A percentile compares a stretch with the other conserved stretches of the same genome.
Conservation (phyloP, 2,329 filamentous ascomycete species). For the Thermoascus crustaceus region DNA sequence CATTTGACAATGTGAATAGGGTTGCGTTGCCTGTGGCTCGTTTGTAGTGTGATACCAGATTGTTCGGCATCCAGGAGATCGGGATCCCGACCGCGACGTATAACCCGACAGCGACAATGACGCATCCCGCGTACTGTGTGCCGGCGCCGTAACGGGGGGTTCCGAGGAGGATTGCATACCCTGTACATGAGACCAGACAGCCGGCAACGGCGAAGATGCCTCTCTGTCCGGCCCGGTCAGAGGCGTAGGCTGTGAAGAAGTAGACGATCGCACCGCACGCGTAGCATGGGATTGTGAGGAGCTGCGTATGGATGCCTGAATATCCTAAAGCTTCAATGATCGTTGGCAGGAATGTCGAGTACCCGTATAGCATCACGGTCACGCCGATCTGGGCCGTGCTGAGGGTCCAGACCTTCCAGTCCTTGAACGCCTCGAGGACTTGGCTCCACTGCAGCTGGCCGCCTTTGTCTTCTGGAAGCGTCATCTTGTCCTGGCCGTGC, state of each 20-base stretch:
- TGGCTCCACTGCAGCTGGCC: conserved; percentile 8
- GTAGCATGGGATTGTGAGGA: conserved; percentile 13
- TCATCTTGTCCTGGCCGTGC: background rate
- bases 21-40: background rate
- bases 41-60: background rate
- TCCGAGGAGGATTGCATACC: background rate
- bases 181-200: background rate
- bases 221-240: background rate
- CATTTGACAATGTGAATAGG: background rate
- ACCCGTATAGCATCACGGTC: conserved; percentile 3
- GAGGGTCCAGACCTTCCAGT: conserved; percentile 9
- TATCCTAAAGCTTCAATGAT: conserved; percentile 15
- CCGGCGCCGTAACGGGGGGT: background rate
- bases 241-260: background rate
- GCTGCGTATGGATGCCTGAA: conserved; percentile 11
- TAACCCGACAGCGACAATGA: background rate
- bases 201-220: background rate
- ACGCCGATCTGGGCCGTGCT: conserved; percentile 11
- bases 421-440: conserved; percentile 9
- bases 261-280: background rate
- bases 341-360: conserved; percentile 9
- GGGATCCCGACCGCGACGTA: conserved; percentile 1
- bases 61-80: conserved; percentile 1
- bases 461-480: background rate
- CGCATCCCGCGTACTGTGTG: background rate